Base-by-base conservation (phyloP, 139 green algal species). In the Volvox reticuliferus region DNA sequence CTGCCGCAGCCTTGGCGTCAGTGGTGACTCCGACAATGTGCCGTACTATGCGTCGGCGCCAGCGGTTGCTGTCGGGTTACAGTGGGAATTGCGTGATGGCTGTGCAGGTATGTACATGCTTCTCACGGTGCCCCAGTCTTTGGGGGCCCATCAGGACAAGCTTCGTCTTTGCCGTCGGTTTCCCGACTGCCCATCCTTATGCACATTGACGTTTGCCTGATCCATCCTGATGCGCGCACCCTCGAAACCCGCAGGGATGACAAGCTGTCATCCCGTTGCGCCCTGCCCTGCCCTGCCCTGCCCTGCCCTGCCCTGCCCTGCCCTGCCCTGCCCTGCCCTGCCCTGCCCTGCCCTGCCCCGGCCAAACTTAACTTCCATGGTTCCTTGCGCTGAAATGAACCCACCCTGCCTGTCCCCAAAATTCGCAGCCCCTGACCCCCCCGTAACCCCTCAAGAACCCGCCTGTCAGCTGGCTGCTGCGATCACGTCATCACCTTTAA, bases 51-150 rank as follows among this genome's bases (percentile, higher is more conserved):
- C 44, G 17, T 16, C 69, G 21, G 33, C 91, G 28, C 69, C 79
- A 3, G 91, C 71, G 9, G 91, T 89, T 26, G 73, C 90, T 0
- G 63, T 90, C 24, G 90, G 90, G 0, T 44, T 93, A 37, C 65
- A 79, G 24, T 88, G 55, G 77, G 63, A 83, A 18, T 91, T 85
- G 90, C 65, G 77, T 13, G 77, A 20, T 13, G 86, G 84, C 21
- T 50, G 22, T 6, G 90, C 83, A 44, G 83, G 83, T 89, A n/a
- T 30, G 71, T 28, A 16, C 44, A 55, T 55, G 44, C 44, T 9
- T 55, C 44, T 55, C 44, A 55, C 44, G 44, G 9, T 55, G 44
- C 9, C 44, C 44, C 44, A 55, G 44, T 55, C 44, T 9, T 9
- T 55, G 44, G 44, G 44, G 44, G 9, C 44, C 44, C 44, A 9